Conservation (phyloP, 768 basidiomycete genomes). For the Kwoniella newhampshirensis region DNA sequence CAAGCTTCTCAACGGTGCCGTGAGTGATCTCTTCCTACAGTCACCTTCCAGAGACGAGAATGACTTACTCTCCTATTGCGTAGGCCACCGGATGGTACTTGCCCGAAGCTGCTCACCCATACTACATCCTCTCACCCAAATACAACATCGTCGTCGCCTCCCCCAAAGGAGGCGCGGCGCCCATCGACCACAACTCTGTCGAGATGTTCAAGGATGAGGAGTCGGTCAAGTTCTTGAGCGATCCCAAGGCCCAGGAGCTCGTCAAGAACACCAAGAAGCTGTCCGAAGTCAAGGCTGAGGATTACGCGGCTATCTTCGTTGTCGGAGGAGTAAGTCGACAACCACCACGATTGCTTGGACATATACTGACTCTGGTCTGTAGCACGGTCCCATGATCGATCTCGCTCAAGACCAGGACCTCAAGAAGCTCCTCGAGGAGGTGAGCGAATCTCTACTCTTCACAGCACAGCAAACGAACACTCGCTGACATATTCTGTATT, state of each 20-base stretch:
- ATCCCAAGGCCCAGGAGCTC: conserved; percentile 61
- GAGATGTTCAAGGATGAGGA: conserved; percentile 63
- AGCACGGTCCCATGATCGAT: conserved; percentile 73
- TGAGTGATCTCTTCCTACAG: conserved; percentile 20
- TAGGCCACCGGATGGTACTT: conserved; percentile 65
- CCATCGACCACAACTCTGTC: conserved; percentile 59
- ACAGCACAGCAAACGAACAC: background rate
- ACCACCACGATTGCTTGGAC: background rate
- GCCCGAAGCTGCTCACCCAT: conserved; percentile 74
- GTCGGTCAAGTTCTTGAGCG: conserved; percentile 62
- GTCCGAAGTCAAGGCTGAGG: conserved; percentile 60
- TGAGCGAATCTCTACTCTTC: conserved; percentile 51
- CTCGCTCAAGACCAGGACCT: conserved; percentile 63
- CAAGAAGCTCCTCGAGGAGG: conserved; percentile 62
- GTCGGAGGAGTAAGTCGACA: conserved; percentile 64
- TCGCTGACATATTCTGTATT: background rate
- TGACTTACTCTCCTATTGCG: background rate
- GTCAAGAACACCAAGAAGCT: conserved; percentile 64
- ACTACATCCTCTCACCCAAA: conserved; percentile 60
- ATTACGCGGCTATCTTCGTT: conserved; percentile 75
- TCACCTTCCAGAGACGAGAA: background rate
- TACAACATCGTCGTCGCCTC: conserved; percentile 64
- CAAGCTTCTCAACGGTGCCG: conserved; percentile 57
- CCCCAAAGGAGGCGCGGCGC: conserved; percentile 67
- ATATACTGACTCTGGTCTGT: too few species aligned